phyloP scores from a whole-genome alignment of 2,329 filamentous ascomycete genomes.

The Talaromyces sp. region DNA sequence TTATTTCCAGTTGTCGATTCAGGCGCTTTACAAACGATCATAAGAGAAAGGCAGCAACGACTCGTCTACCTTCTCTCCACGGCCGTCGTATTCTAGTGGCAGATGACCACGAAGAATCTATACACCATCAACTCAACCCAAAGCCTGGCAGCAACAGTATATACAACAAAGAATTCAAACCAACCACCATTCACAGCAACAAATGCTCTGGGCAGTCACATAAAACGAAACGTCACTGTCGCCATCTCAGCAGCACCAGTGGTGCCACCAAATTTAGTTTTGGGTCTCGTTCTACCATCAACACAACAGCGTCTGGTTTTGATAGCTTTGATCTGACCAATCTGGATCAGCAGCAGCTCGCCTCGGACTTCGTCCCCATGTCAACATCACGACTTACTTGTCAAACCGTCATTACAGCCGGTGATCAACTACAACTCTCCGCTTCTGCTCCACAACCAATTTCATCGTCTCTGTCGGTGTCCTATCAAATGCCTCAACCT shows the following conservation, averaged over 20 bases:
- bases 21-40: not conserved
- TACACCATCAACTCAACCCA: not conserved
- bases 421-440: not conserved
- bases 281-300: not conserved
- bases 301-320: not conserved
- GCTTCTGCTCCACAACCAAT: not conserved
- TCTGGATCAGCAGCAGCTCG: not conserved
- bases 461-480: not conserved
- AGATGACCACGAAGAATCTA: not conserved
- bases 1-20: not conserved
- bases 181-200: not conserved
- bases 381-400: not conserved
- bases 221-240: constrained; percentile 2
- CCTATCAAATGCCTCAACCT: not conserved
- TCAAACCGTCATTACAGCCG: constrained; percentile 16
- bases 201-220: not conserved
- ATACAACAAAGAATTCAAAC: not conserved
- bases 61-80: not conserved
- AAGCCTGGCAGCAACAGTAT: not conserved
- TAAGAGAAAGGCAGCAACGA: not conserved
- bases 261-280: constrained; percentile 4
- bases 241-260: not conserved
- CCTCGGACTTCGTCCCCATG: not conserved
- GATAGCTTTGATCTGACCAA: constrained; percentile 1
- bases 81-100: not conserved